These are phyloP conservation scores for Monilinia laxa DNA, from an alignment of 2,329 filamentous ascomycete species.

Conservation along the genomic window DNA sequence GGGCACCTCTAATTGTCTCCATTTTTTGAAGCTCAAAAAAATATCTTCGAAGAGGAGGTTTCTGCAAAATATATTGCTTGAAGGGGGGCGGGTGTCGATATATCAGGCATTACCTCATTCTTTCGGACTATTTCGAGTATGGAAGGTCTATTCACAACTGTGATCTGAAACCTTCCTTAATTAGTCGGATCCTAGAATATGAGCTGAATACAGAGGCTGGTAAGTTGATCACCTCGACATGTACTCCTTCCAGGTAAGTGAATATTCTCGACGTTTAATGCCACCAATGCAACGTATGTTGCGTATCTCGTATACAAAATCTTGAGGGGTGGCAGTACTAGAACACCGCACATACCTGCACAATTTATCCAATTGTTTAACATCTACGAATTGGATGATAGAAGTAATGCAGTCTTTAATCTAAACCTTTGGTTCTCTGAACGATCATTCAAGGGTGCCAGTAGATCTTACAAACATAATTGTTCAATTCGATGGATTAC, in stretches of 20 bases:
- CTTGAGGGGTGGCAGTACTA: not conserved
- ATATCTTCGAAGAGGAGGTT: too few species aligned
- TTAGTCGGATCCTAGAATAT: not conserved
- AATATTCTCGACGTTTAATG: not conserved
- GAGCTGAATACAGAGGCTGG: not conserved
- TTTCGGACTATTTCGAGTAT: not conserved
- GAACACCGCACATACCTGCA: not conserved
- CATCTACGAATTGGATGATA: not conserved
- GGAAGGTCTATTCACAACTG: not conserved
- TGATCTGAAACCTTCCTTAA: not conserved
- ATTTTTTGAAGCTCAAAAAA: too few species aligned
- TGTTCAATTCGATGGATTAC: not conserved
- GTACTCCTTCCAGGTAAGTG: not conserved
- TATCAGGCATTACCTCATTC: not conserved
- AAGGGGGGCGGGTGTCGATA: not conserved
- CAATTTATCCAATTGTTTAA: not conserved
- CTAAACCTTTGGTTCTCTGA: too few species aligned
- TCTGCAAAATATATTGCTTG: too few species aligned
- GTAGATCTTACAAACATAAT: slow-evolving; percentile 1
- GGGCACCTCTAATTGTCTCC: too few species aligned
- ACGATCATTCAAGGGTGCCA: not conserved
- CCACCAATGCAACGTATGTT: not conserved
- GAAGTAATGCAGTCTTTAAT: not conserved
- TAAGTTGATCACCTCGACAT: not conserved
- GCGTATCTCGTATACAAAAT: not conserved